Evolutionary conservation across 192 early-diverging fungal genomes (phyloP).

Genomic region (Rhizophagus prolifer): DNA sequence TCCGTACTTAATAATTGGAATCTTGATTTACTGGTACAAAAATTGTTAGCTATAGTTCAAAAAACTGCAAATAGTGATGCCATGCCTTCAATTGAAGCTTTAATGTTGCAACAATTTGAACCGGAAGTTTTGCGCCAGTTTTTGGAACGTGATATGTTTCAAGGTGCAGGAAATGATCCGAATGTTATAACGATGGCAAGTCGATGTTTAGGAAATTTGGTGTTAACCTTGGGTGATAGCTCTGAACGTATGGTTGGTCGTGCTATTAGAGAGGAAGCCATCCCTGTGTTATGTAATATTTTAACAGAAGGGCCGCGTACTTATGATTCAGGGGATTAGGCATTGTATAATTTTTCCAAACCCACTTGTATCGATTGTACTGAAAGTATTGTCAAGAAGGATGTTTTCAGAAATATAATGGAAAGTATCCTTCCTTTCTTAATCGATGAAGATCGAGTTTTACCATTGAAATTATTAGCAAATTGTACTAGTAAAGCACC

Average conservation of each 20-base stretch:
- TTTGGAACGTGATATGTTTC: not conserved
- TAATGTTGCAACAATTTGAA: not conserved
- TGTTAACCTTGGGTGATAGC: not conserved
- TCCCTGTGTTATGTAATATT: conserved; percentile 4
- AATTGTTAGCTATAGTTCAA: not conserved
- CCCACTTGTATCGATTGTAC: not conserved
- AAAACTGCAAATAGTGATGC: not conserved
- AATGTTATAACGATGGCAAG: conserved; percentile 14
- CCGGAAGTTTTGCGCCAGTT: not conserved
- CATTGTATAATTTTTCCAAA: conserved; percentile 13
- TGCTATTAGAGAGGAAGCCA: not conserved
- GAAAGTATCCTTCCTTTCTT: not conserved
- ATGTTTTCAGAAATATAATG: not conserved
- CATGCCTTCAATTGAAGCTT: not conserved
- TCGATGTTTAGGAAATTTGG: conserved; percentile 5
- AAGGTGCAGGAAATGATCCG: not conserved
- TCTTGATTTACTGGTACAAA: not conserved
- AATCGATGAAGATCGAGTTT: not conserved
- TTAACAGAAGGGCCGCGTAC: not conserved
- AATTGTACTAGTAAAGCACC: not conserved
- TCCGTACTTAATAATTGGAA: not conserved
- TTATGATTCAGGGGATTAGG: conserved; percentile 6
- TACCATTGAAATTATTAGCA: conserved; percentile 2
- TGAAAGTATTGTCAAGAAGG: not conserved
- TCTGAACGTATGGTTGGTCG: not conserved